phyloP scores from a whole-genome alignment of 768 basidiomycete species.

The Cystofilobasidium bisporidii region DNA sequence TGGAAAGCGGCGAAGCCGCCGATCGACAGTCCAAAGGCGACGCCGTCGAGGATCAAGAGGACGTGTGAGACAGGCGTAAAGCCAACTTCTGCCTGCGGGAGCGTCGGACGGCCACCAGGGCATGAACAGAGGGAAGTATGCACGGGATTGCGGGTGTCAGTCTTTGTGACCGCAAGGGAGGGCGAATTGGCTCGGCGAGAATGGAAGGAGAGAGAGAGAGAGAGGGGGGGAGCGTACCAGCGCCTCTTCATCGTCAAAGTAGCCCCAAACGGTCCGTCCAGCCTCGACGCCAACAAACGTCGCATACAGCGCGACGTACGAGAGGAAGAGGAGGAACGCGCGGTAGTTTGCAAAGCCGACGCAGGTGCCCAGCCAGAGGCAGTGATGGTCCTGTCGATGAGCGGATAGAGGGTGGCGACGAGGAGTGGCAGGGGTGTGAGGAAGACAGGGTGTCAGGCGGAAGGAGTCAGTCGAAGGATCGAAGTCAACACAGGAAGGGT shows the following conservation, averaged over 20 bases:
- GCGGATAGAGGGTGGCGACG: neutral
- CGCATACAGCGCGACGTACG: slow-evolving; percentile 11
- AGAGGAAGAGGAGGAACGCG: slow-evolving; percentile 24
- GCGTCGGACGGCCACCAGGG: too few relatives aligned
- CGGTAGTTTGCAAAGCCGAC: slow-evolving; percentile 27
- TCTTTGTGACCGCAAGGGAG: too few relatives aligned
- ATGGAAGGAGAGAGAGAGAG: too few relatives aligned
- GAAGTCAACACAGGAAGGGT: neutral
- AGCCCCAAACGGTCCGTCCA: slow-evolving; percentile 12
- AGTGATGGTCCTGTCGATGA: slow-evolving; percentile 16
- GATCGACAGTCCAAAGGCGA: slow-evolving; percentile 19
- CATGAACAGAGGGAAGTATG: neutral
- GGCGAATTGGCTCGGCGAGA: too few relatives aligned
- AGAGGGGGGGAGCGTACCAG: slow-evolving; percentile 2
- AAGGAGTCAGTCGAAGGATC: neutral
- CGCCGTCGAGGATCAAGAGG: slow-evolving; percentile 20
- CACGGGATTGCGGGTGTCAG: too few relatives aligned
- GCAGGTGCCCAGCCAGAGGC: slow-evolving; percentile 16
- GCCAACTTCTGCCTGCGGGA: slow-evolving; percentile 11
- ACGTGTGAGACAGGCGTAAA: slow-evolving; percentile 18
- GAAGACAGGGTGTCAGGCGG: too few relatives aligned
- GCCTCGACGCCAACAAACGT: slow-evolving; percentile 11
- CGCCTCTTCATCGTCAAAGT: slow-evolving; percentile 14
- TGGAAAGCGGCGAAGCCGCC: slow-evolving; percentile 18
- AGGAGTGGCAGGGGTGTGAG: neutral